Base-by-base conservation (phyloP, 371 early-diverging fungal species). In the Mucor velutinosus region DNA sequence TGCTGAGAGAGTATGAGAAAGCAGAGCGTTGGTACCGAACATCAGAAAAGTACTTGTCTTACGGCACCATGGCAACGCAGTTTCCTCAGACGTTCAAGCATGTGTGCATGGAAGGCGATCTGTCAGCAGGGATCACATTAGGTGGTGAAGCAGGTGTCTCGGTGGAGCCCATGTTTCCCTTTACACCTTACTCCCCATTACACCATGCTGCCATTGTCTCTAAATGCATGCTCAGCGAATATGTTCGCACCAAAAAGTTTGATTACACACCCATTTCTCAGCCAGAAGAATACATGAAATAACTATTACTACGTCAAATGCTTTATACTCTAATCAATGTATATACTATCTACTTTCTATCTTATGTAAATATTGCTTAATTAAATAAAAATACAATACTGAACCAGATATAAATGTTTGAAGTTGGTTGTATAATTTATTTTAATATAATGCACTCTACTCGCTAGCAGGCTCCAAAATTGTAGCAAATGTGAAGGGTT, bases 131-230 rank as follows among this genome's bases (percentile, higher is more conserved):
- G n/a, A 75, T 78, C 21, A 68, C 73, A 43, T 41, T 81, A 30
- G 79, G 79, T 37, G 81, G 79, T 7, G 81, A 81, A 47, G 81
- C 81, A 8, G 81, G 81, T 17, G 66, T 68, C 3, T 30, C 67
- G 3, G 60, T 71, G 4, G 65, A 45, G 10, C 79, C 81, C 14
- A 72, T 75, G 70, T 81, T 71, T 55, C 81, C 81, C 10, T 72
- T 78, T 29, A 25, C 68, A 1, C 74, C 77, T 0, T 74, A 69
- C 62, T 61, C 77, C 7, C 67, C 69, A 7, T 55, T 81, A 5
- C 74, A 75, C 25, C 81, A 81, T 56, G 76, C 81, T n/a, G 76
- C 79, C n/a, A 81, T 81, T 27, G 75, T 73, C 19, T 69, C 74
- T 19, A 81, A 81, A 53, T 73, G 74, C 41, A 64, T 77, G 19